Base-by-base conservation (phyloP, 1,284 basidiomycete species). In the Naganishia sp. region DNA sequence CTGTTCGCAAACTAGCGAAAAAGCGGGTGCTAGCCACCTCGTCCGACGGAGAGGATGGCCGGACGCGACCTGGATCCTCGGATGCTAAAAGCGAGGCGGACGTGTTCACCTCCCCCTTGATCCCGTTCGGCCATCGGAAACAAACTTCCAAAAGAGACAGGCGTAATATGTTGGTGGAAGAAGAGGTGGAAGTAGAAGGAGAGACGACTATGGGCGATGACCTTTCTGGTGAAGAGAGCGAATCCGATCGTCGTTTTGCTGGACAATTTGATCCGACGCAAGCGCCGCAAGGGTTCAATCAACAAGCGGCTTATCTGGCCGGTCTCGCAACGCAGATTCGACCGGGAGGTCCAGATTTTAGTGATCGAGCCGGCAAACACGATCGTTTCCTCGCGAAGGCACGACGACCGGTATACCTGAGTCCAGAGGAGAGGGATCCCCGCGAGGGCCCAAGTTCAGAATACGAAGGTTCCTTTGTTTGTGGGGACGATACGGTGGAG, bases 201-300 rank as follows among this genome's bases (percentile, higher is more conserved):
- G 67, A 77, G 72, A 70, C 10, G 54, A 75, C 42, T 60, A 68
- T 25, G 72, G 70, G n/a, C 68, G 70, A 71, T 45, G 72, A 72
- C 18, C 35, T 52, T 17, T 77, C 74, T 1, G 79, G 75, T 18
- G 72, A 73, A 23, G 80, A 80, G 45, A 69, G 69, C 32, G 77
- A 80, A 66, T 75, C 78, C 55, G 82, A 80, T 64, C 72, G 74
- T 2, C 53, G 56, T 10, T 80, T 83, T 69, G 81, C 77, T 7
- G 80, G 79, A 1, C 76, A 79, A 9, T 83, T 79, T 53, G 63
- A 70, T 45, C 76, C 82, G 2, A 83, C 82, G 2, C 82, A 83
- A 70, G 81, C 79, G 0, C 80, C 79, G 0, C 69, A 67, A 11
- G 81, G 81, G 1, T 83, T 79, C 68, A 75, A 79, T 65, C 79